Evolutionary conservation across 495 filamentous ascomycete species (phyloP), one percentile per base, ranked within the genome.

Genomic region (Amorphotheca resinae): DNA sequence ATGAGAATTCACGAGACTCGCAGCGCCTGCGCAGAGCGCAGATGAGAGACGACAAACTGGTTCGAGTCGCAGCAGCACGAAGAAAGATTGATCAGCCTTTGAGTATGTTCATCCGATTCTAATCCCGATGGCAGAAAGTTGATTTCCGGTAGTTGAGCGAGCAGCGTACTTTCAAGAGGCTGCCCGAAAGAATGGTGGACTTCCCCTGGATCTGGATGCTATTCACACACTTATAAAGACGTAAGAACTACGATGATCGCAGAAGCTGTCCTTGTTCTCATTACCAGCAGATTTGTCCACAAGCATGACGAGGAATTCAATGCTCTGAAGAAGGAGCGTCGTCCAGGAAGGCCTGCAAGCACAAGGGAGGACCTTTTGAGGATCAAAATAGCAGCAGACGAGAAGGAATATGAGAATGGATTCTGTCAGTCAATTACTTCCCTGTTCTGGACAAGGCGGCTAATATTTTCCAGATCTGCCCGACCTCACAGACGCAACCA

Each of bases 1-100:
- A 95, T 57, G 79, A 85, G 54, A 82, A 84, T 59, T 91, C 84
- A 54, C 70, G 87, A 46, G 82, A 93, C 62, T 77, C 69, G 3
- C 76, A 77, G 50, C 73, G 79, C 33, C 61, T 95, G 43, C 81
- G 84, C 54, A 69, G 76, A 23, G 87, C 87, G 12, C 70, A 70
- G 44, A 69, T 74, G 32, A 69, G 87, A 56, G 82, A 87, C 49
- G 82, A 88, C 49, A 84, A 80, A 56, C 62, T 94, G 12, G 73
- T 73, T 49, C 76, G 74, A 59, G 62, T 86, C 41, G 68, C 72
- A 21, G 58, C 70, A 3, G 66, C 74, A 22, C 67, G 78, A 49
- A 66, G 69, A 49, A 87, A 79, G 57, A 72, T 65, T 36, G 78
- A 86, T 58, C 70, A 76, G 52, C 77, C 77, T 35, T 70, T 81